Evolutionary conservation across 1,284 basidiomycete genomes (phyloP).

Genomic region (Ustilago cynodontis): DNA sequence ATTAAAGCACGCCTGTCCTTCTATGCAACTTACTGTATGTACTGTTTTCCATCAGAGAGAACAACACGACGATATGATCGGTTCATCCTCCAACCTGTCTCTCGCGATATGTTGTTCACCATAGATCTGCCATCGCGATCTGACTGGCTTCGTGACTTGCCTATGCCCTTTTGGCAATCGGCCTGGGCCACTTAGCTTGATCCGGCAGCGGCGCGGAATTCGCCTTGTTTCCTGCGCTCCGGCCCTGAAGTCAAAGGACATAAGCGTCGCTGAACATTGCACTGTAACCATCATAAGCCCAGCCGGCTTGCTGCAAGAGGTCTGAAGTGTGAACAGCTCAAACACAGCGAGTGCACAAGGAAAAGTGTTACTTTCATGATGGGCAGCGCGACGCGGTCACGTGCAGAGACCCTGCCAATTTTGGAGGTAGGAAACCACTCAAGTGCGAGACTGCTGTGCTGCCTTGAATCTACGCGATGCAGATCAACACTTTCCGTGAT

Average conservation of each 20-base stretch:
- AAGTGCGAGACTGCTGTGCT: not conserved
- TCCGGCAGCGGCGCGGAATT: too few relatives aligned
- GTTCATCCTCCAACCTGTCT: too few relatives aligned
- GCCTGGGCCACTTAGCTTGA: too few relatives aligned
- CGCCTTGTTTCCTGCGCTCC: too few relatives aligned
- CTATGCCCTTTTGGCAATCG: too few relatives aligned
- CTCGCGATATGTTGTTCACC: not conserved
- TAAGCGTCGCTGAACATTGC: too few relatives aligned
- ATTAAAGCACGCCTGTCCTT: not conserved
- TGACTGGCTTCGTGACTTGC: too few relatives aligned
- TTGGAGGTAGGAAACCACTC: conserved; percentile 1
- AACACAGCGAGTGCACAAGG: not conserved
- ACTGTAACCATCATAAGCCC: too few relatives aligned
- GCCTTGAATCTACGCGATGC: conserved; percentile 10
- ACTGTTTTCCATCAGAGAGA: not conserved
- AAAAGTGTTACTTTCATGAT: conserved; percentile 33
- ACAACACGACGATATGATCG: too few relatives aligned
- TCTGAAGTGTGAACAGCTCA: not conserved
- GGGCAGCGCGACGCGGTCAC: conserved; percentile 37
- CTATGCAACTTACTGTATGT: not conserved
- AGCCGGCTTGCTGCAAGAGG: too few relatives aligned
- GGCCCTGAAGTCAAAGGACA: too few relatives aligned
- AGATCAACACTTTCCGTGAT: conserved; percentile 27
- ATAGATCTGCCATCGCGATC: too few relatives aligned
- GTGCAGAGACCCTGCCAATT: conserved; percentile 8